phyloP scores from a whole-genome alignment of 2,329 filamentous ascomycete genomes.

The Botrytis cinerea region DNA sequence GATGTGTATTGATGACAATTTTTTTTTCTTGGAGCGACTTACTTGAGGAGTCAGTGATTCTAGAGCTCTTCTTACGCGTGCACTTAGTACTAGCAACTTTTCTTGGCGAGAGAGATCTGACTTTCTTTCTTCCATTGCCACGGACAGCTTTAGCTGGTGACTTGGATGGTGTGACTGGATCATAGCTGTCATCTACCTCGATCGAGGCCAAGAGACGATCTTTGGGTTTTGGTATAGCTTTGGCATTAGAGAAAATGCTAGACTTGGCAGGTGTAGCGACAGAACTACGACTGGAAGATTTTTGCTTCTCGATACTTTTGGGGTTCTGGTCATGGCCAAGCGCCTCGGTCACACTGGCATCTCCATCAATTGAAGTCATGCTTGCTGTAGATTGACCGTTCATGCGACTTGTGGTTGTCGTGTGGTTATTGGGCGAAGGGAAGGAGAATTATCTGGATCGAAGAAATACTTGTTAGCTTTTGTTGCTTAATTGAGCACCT shows the following conservation, averaged over 20 bases:
- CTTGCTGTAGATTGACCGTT: not conserved
- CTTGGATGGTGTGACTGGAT: not conserved
- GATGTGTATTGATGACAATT: not conserved
- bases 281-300: not conserved
- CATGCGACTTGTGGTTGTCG: not conserved
- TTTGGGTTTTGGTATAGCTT: not conserved
- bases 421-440: not conserved
- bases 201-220: not conserved
- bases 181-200: not conserved
- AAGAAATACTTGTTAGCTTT: not conserved
- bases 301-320: not conserved
- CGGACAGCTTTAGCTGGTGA: not conserved
- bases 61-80: not conserved
- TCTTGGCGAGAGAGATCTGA: not conserved
- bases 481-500: not conserved
- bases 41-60: not conserved
- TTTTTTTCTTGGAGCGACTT: not conserved
- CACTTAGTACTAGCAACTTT: not conserved
- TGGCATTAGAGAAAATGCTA: not conserved
- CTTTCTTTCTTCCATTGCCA: not conserved
- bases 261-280: constrained; percentile 6
- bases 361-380: not conserved
- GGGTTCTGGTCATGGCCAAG: not conserved
- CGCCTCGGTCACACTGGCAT: not conserved
- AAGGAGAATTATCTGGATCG: not conserved